Conservation (phyloP, 164 flowering plant genomes). For the Sextonia rubra region DNA sequence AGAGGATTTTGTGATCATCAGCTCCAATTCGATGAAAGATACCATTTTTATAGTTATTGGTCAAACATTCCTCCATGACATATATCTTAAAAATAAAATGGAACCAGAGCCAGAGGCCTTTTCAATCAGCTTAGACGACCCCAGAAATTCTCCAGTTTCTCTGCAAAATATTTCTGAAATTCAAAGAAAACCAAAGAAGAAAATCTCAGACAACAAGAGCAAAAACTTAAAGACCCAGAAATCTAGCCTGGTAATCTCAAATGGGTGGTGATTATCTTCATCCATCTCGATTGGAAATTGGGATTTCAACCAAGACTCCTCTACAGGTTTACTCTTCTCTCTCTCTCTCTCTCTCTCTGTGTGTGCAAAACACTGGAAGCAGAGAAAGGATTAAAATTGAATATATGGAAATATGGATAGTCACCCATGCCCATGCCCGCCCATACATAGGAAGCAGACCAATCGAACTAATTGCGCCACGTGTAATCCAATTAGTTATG, state of each 20-base stretch:
- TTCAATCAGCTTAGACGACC: neutral
- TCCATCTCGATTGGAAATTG: conserved; percentile 1
- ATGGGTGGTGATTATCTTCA: conserved; percentile 12
- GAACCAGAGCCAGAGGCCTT: too few species aligned
- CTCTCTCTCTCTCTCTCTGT: too few species aligned
- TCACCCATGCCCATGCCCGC: too few species aligned
- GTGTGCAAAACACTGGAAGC: too few species aligned
- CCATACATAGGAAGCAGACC: too few species aligned
- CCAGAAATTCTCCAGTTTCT: neutral
- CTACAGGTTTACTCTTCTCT: too few species aligned
- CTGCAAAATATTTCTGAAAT: neutral
- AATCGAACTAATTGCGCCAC: too few species aligned
- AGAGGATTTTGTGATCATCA: too few species aligned
- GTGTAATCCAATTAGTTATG: too few species aligned
- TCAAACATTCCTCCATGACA: neutral
- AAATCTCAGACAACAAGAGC: neutral
- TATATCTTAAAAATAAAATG: neutral
- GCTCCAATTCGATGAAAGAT: neutral
- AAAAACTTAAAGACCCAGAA: conserved; percentile 12
- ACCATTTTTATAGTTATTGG: neutral
- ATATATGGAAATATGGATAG: too few species aligned
- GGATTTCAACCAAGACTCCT: neutral
- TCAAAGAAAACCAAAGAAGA: neutral
- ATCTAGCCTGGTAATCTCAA: conserved; percentile 26
- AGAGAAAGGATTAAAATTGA: too few species aligned